Percentiles rank a stretch among this genome's conserved stretches.
Evolutionary conservation across 768 basidiomycete species (phyloP).

Genomic region (Tulasnella sp.): DNA sequence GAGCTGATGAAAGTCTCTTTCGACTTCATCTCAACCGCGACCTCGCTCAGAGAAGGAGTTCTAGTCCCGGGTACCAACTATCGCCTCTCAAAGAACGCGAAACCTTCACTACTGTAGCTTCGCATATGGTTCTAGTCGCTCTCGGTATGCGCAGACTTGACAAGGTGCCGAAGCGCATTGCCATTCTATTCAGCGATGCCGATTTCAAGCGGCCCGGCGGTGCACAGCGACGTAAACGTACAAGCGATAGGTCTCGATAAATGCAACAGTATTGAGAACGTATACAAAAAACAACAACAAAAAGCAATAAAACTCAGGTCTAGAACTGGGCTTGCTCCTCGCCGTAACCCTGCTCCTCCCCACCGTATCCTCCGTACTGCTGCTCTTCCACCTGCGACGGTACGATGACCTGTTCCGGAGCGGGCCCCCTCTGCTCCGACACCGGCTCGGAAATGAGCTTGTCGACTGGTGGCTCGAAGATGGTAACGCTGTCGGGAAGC

Average conservation of each 20-base stretch:
- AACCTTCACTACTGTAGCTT: background rate
- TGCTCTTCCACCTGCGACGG: background rate
- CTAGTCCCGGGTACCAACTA: background rate
- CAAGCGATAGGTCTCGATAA: background rate
- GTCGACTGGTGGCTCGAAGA: slow-evolving; percentile 81
- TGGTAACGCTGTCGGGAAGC: slow-evolving; percentile 88
- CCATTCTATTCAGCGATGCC: background rate
- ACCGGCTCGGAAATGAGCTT: slow-evolving; percentile 81
- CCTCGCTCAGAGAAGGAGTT: background rate
- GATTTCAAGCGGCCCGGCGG: background rate
- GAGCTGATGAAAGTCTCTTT: no score
- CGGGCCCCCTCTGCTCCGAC: slow-evolving; percentile 70
- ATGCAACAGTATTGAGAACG: background rate
- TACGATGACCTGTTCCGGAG: background rate
- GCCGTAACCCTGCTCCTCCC: background rate
- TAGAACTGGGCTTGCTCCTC: background rate
- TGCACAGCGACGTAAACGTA: background rate
- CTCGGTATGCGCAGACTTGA: background rate
- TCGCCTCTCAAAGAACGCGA: background rate
- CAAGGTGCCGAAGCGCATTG: background rate
- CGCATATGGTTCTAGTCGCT: background rate
- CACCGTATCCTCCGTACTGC: background rate
- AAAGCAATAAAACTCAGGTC: background rate
- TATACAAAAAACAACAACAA: background rate
- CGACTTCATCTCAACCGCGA: no score